Evolutionary conservation across 73 alveolate species (phyloP).

Genomic region (Loxodes magnus): DNA sequence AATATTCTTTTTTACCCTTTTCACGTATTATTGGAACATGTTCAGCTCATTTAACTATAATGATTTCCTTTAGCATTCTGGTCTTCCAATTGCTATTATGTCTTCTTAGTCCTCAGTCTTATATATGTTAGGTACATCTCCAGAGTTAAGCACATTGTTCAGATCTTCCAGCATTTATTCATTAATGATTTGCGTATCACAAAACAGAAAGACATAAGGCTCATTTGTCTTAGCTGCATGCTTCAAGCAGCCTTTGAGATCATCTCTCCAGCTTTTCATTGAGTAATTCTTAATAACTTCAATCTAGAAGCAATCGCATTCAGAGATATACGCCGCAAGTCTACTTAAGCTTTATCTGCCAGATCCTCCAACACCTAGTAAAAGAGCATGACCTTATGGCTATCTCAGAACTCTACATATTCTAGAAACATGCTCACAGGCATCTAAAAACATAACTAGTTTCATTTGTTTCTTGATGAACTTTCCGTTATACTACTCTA

Average conservation of each 20-base stretch:
- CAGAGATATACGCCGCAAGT: constrained; percentile 91
- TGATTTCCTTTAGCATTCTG: constrained; percentile 49
- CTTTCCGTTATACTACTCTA: constrained; percentile 87
- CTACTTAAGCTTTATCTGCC: constrained; percentile 96
- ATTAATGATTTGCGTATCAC: constrained; percentile 96
- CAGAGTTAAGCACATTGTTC: constrained; percentile 92
- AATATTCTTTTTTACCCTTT: constrained; percentile 84
- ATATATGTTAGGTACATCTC: constrained; percentile 93
- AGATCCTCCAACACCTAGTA: constrained; percentile 99
- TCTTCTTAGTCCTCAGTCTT: constrained; percentile 65
- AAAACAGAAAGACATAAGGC: constrained; percentile 90
- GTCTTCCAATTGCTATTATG: constrained; percentile 47
- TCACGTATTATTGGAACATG: constrained; percentile 40
- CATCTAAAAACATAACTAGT: constrained; percentile 98
- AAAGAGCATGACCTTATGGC: constrained; percentile 97
- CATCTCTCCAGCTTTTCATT: constrained; percentile 97
- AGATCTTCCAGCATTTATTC: constrained; percentile 98
- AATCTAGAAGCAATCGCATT: constrained; percentile 88
- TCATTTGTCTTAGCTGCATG: constrained; percentile 91
- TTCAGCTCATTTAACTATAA: constrained; percentile 55
- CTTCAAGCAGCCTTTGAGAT: constrained; percentile 84
- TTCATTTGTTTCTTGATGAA: constrained; percentile 76
- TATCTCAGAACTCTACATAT: constrained; percentile 95
- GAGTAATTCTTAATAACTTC: constrained; percentile 97
- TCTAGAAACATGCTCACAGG: constrained; percentile 99